Evolutionary conservation across 345 rosid genomes (phyloP), one percentile per base, ranked within the genome.

Genomic region (Turritis glabra): DNA sequence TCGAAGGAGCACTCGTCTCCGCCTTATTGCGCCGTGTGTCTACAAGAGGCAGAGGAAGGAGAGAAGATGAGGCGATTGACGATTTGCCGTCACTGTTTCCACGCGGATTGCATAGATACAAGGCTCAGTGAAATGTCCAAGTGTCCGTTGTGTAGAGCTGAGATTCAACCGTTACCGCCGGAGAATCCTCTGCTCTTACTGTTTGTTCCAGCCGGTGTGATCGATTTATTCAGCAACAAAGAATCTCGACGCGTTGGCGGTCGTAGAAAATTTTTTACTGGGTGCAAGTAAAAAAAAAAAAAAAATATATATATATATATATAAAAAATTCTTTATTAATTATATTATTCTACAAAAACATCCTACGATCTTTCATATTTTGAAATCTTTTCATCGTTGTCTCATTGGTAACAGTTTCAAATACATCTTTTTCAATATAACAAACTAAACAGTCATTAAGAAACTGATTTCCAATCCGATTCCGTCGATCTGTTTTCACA

Each of bases 21-120:
- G 12, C 51, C 59, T 11, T 78, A 56, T 18, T 82, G 84, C 11
- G 69, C 50, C 23, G 86, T 84, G 43, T 84, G 86, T 68, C 64
- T 73, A 11, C 44, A 60, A 27, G 82, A 78, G 18, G 79, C 64
- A 3, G 73, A 51, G 67, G 81, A 84, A 26, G 84, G 82, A 9
- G 84, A 81, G 46, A 73, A 64, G 57, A 66, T 77, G 44, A 74
- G 80, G 53, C 44, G 41, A 52, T 48, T 86, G 74, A 75, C 72
- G 8, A 64, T 56, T 44, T 84, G 86, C 62, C 62, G 74, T 5
- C 90, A 84, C 76, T 80, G 82, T 69, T 86, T 84, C 81, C 90
- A 81, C 37, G 81, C 54, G 0, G 82, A 75, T 3, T 86, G 86
- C 55, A 84, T 86, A 15, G 85, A 79, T 9, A 44, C 40, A 3